Conservation (phyloP, 1,284 basidiomycete species). For the Leccinum huronense region DNA sequence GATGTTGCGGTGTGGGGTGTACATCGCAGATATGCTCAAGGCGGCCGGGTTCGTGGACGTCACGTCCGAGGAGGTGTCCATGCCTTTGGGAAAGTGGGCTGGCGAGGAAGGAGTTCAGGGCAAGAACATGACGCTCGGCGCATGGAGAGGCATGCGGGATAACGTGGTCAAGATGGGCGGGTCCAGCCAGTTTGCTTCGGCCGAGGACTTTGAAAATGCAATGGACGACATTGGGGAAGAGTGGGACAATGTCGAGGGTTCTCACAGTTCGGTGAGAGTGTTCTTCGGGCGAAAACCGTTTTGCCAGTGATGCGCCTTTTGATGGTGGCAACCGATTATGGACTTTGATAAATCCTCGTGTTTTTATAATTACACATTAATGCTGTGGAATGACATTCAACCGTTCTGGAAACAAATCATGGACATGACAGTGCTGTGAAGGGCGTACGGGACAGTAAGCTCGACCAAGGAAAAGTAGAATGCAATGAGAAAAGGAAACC, state of each 20-base stretch:
- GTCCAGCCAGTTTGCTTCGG: conserved; percentile 12
- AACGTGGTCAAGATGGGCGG: conserved; percentile 17
- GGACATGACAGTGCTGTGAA: neutral
- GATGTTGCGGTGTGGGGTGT: conserved; percentile 13
- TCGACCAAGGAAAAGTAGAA: neutral
- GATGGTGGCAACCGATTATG: conserved; percentile 2
- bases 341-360: neutral
- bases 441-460: neutral
- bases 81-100: conserved; percentile 25
- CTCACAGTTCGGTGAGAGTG: conserved; percentile 9
- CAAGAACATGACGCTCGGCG: conserved; percentile 12
- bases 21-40: conserved; percentile 25
- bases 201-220: conserved; percentile 18
- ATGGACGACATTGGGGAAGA: conserved; percentile 21
- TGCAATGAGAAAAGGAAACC: no score
- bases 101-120: conserved; percentile 19
- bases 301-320: neutral
- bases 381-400: neutral
- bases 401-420: neutral
- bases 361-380: neutral
- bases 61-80: conserved; percentile 13
- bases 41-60: conserved; percentile 23
- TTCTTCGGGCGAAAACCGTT: conserved; percentile 26
- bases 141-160: conserved; percentile 21
- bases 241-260: conserved; percentile 24